Base-by-base conservation (phyloP, 73 alveolate genomes). In the Vitrella brassicaformis region DNA sequence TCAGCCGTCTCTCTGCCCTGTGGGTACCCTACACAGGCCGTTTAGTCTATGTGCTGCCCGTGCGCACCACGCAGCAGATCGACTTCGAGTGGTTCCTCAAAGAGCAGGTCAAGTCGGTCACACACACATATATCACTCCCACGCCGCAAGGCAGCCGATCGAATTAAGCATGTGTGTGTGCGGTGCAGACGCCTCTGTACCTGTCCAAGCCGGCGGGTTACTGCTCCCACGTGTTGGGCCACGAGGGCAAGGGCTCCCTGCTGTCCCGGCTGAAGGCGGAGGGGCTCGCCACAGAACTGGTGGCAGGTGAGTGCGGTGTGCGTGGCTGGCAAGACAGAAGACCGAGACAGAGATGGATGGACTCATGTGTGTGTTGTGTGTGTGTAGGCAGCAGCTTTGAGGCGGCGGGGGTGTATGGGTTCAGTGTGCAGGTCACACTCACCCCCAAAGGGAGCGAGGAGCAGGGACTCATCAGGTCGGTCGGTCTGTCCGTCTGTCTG, bases 211-310 rank as follows among this genome's bases (percentile, higher is more conserved):
- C n/a, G n/a, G n/a, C n/a, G n/a, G n/a, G 56, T 31, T 84, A 79
- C 72, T 64, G 65, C 31, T 67, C 91, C 19, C 90, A 86, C 70
- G 47, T 90, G 27, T 71, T 90, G 31, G 94, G 94, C 31, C 96
- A 90, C 83, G 96, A 90, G 72, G 94, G 96, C 22, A 88, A 79
- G 67, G 90, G 92, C 86, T 88, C 94, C 25, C 89, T 93, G 69
- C 78, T 84, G 39, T 79, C 91, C 31, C 87, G 85, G 73, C 75
- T 86, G 73, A 71, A 71, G 29, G 72, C 87, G 66, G 96, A 92
- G 76, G 94, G 89, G 72, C 86, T 87, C 69, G 91, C 92, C 56
- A 39, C 4, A 39, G 14, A 14, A 39, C 56, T 8, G 56, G 56
- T 39, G 56, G 56, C 22, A 39, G 56, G 56, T 39, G 56, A 14